These are phyloP conservation scores for Spizellomyces sp. DNA, from an alignment of 192 early-diverging fungal species.

Conservation along the genomic window DNA sequence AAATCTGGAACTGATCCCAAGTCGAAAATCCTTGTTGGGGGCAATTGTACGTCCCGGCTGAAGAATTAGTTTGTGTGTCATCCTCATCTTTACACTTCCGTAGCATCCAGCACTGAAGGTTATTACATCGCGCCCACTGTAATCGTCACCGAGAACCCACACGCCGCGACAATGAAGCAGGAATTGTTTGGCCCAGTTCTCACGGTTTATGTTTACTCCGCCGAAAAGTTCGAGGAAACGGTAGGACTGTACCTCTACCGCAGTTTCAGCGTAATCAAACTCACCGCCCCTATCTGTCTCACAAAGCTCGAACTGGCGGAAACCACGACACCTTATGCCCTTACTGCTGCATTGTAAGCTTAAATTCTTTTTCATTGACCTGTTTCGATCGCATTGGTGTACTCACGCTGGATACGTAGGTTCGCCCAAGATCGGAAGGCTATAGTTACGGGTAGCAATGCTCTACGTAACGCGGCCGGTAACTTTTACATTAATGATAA, in stretches of 20 bases:
- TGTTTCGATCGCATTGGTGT: not conserved
- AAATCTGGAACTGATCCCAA: conserved; percentile 57
- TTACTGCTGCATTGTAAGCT: conserved; percentile 78
- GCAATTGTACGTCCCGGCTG: conserved; percentile 41
- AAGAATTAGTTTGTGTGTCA: too few relatives aligned
- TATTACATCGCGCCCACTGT: conserved; percentile 93
- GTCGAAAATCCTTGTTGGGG: conserved; percentile 88
- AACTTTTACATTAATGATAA: conserved; percentile 99
- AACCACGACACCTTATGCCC: conserved; percentile 80
- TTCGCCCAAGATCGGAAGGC: conserved; percentile 89
- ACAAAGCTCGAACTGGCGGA: conserved; percentile 68
- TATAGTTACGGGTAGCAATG: conserved; percentile 69
- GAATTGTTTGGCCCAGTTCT: conserved; percentile 98
- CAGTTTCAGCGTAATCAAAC: not conserved
- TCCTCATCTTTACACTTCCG: not conserved
- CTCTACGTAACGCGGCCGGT: conserved; percentile 85
- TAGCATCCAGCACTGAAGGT: conserved; percentile 66
- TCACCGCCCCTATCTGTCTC: conserved; percentile 1
- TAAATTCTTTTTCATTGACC: not conserved
- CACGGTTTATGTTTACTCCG: conserved; percentile 89
- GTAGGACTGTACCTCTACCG: conserved; percentile 17
- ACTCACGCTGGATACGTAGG: conserved; percentile 3
- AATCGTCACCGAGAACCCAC: conserved; percentile 81
- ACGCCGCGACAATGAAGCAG: conserved; percentile 83
- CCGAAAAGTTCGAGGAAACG: conserved; percentile 73